These are phyloP conservation scores for Kazachstania kunashirensis DNA, from an alignment of 805 yeast species.

Conservation along the genomic window DNA sequence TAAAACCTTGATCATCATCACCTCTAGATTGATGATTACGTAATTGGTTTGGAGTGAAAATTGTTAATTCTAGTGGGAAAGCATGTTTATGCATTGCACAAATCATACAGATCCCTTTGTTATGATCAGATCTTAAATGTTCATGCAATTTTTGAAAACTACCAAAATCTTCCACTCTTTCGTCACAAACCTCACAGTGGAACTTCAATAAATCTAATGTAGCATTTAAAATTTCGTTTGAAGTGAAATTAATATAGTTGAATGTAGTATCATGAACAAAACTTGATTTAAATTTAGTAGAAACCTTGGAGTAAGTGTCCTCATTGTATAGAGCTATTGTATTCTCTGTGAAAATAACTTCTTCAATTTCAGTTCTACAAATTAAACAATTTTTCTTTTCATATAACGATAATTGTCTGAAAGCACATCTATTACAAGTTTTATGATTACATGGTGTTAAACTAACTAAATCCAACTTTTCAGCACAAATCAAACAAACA, in stretches of 20 bases:
- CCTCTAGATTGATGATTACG: conserved; percentile 65
- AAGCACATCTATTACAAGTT: conserved; percentile 73
- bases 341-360: conserved; percentile 47
- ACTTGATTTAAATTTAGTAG: conserved; percentile 4
- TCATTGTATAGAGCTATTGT: background rate
- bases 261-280: background rate
- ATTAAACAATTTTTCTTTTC: conserved; percentile 66
- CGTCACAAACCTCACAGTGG: conserved; percentile 45
- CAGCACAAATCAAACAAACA: conserved; percentile 78
- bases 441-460: conserved; percentile 76
- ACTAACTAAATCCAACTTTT: conserved; percentile 52
- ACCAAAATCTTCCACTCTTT: conserved; percentile 27
- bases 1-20: conserved; percentile 44
- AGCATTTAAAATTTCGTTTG: conserved; percentile 36
- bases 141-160: conserved; percentile 50
- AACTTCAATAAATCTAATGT: conserved; percentile 45
- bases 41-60: conserved; percentile 53
- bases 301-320: conserved; percentile 27
- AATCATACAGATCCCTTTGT: conserved; percentile 55
- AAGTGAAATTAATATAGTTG: conserved; percentile 44
- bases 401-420: conserved; percentile 75
- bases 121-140: conserved; percentile 60
- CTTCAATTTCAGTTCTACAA: conserved; percentile 64
- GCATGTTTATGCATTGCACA: conserved; percentile 72
- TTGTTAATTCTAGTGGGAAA: conserved; percentile 59